Evolutionary conservation across 352 stramenopile genomes (phyloP), one percentile per base, ranked within the genome.

Genomic region (Pythium pyrilobum): DNA sequence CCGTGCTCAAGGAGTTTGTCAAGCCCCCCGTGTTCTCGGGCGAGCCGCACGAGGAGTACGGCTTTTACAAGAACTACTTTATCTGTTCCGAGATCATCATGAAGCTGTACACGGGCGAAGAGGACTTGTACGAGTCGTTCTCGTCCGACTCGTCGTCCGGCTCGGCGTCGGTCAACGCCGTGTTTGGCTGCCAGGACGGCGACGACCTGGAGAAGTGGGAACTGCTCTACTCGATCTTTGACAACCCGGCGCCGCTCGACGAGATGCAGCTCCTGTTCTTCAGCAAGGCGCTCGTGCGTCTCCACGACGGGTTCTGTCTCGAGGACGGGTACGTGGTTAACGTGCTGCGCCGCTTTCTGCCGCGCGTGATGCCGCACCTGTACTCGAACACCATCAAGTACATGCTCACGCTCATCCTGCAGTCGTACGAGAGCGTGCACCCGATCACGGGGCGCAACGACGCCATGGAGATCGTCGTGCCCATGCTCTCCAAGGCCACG

Each of bases 301-400:
- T 94, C 36, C 84, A 94, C 45, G 84, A 94, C 48, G 81, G 79
- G 21, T 92, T 91, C 47, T 94, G 84, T 38, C 67, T 94, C 7
- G 84, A 94, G 41, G 84, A 94, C 52, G 84, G 84, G 16, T 94
- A 94, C 58, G 84, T 94, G 20, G 51, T 72, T 25, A 91, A 92
- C 32, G 80, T 94, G 23, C 67, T 94, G n/a, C 77, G 75, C 36
- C 73, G 72, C 15, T 92, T 92, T 56, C 43, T 94, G 52, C 84
- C 84, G 5, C 56, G 71, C 31, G 74, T 89, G n/a, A 73, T 94
- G 33, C 78, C 79, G 27, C 84, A 94, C 54, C 43, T 94, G 41
- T 94, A 94, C 64, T 90, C 83, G 31, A 91, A 89, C 52, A 94
- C 84, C 4, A 85, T 94, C 73, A 94, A 94, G 77, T 91, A 92